Percentiles rank a stretch among this genome's conserved stretches.
These are phyloP conservation scores for Fusarium cicatricum DNA, from an alignment of 2,329 filamentous ascomycete species.

Conservation along the genomic window DNA sequence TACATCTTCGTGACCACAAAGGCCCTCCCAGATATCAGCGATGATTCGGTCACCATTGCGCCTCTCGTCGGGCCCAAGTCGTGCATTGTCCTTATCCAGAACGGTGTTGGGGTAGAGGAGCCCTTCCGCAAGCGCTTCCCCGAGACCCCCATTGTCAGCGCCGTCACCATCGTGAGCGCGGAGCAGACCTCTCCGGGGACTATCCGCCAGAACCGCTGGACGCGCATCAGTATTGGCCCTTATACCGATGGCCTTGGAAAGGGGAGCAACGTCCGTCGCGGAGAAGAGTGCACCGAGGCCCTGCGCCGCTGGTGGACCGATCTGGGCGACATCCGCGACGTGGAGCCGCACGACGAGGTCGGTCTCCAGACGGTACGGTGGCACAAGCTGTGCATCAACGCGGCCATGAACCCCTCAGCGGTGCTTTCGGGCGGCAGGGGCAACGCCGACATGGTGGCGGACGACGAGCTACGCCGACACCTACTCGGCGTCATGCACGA, in stretches of 20 bases:
- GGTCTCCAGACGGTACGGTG: slow-evolving; percentile 75
- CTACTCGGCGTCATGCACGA: slow-evolving; percentile 74
- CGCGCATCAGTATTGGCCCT: slow-evolving; percentile 73
- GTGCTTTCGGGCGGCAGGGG: slow-evolving; percentile 71
- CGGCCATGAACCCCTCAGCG: slow-evolving; percentile 76
- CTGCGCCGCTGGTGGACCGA: slow-evolving; percentile 63
- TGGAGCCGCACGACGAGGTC: slow-evolving; percentile 68
- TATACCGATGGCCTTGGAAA: slow-evolving; percentile 62
- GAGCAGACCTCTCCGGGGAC: slow-evolving; percentile 70
- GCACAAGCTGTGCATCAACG: slow-evolving; percentile 82
- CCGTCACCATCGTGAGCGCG: slow-evolving; percentile 74
- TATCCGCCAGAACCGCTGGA: slow-evolving; percentile 78
- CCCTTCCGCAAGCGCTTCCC: slow-evolving; percentile 72
- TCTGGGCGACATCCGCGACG: slow-evolving; percentile 70
- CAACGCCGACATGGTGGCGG: slow-evolving; percentile 71
- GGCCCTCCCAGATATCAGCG: slow-evolving; percentile 69
- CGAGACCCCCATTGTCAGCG: slow-evolving; percentile 66
- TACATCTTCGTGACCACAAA: slow-evolving; percentile 77
- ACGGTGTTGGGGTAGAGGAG: slow-evolving; percentile 74
- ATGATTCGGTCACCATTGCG: slow-evolving; percentile 68
- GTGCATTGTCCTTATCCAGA: slow-evolving; percentile 73
- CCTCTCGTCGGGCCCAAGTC: slow-evolving; percentile 64
- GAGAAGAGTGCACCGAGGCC: slow-evolving; percentile 53
- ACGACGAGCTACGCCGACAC: slow-evolving; percentile 69
- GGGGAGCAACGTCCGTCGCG: slow-evolving; percentile 46